These are phyloP conservation scores for Aristolochia contorta DNA, from an alignment of 164 flowering plant species.

Conservation along the genomic window DNA sequence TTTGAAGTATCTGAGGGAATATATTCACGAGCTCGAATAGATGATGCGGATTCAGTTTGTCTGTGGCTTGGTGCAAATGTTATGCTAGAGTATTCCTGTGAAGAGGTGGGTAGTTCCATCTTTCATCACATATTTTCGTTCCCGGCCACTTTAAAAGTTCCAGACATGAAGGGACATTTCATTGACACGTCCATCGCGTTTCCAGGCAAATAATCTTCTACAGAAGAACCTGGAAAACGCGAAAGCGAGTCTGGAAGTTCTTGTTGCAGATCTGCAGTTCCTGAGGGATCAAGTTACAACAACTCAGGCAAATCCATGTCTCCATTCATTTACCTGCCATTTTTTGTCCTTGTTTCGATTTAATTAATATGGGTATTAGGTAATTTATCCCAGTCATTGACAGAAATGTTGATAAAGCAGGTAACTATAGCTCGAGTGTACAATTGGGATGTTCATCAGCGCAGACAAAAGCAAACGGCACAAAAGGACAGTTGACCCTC, in stretches of 20 bases:
- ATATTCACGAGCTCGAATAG: conserved; percentile 73
- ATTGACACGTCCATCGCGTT: not conserved
- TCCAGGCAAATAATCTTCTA: conserved; percentile 65
- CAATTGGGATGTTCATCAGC: conserved; percentile 98
- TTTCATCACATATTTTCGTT: not conserved
- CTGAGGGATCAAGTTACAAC: conserved; percentile 82
- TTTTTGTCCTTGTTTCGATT: not conserved
- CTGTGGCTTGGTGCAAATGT: conserved; percentile 98
- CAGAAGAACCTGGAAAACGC: conserved; percentile 83
- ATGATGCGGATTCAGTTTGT: conserved; percentile 69
- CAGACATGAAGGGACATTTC: too few species aligned
- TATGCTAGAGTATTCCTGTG: conserved; percentile 69
- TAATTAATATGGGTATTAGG: not conserved
- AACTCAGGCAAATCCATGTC: conserved; percentile 50
- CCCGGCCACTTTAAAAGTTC: too few species aligned
- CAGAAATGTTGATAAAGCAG: conserved; percentile 26
- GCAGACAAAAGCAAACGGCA: conserved; percentile 43
- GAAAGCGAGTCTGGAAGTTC: conserved; percentile 82
- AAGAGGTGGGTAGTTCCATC: conserved; percentile 13
- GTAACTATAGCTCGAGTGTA: conserved; percentile 95
- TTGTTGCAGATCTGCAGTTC: conserved; percentile 66
- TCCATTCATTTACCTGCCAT: not conserved
- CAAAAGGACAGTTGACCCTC: conserved; percentile 21
- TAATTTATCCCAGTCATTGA: too few species aligned
- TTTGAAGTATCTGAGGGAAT: conserved; percentile 98